Percentiles rank a stretch among this genome's conserved stretches.
phyloP scores from a whole-genome alignment of 2,329 filamentous ascomycete species.

The Chaetomiaceae sp. region DNA sequence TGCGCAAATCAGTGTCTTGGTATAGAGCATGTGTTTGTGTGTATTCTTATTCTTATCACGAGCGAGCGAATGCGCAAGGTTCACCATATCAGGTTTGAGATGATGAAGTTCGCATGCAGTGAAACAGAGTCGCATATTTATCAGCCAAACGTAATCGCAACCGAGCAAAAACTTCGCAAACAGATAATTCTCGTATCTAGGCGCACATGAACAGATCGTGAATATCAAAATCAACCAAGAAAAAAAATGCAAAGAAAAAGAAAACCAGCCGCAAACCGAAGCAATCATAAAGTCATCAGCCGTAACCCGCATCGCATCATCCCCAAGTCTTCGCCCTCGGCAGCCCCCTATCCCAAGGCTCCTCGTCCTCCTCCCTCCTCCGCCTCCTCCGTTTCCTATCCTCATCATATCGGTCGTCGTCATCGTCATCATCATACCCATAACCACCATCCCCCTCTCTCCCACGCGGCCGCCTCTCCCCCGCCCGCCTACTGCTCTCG shows the following conservation, averaged over 20 bases:
- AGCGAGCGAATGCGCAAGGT: not conserved
- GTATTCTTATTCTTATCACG: not conserved
- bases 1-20: too few relatives aligned
- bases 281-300: conserved; percentile 17
- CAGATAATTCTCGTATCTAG: too few relatives aligned
- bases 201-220: too few relatives aligned
- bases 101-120: too few relatives aligned
- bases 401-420: conserved; percentile 16
- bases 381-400: conserved; percentile 19
- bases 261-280: conserved; percentile 8
- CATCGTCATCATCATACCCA: conserved; percentile 9
- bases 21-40: not conserved
- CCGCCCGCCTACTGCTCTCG: conserved; percentile 9
- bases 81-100: too few relatives aligned
- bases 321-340: conserved; percentile 6
- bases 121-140: too few relatives aligned
- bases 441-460: conserved; percentile 10
- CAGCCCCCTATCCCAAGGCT: conserved; percentile 4
- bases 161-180: conserved; percentile 4
- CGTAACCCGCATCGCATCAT: conserved; percentile 5
- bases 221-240: conserved; percentile 6
- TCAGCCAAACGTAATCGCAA: too few relatives aligned
- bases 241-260: not conserved
- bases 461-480: not conserved
- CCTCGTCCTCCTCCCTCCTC: conserved; percentile 13